phyloP scores from a whole-genome alignment of 2,329 filamentous ascomycete species.

The Pseudogymnoascus verrucosus region DNA sequence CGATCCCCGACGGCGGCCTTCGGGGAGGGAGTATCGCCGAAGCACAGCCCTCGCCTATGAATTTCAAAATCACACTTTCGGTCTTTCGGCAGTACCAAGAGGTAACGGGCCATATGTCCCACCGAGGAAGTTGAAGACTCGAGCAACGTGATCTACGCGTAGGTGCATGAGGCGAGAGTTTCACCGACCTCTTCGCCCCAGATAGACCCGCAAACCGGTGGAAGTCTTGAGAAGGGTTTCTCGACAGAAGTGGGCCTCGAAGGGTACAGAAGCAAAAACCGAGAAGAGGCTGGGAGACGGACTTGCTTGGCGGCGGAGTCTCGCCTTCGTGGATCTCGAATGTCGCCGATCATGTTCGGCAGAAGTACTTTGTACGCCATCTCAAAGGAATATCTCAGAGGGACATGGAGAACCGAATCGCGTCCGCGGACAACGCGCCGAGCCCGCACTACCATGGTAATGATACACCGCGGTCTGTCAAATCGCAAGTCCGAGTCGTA shows the following conservation, averaged over 20 bases:
- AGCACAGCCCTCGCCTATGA: constrained; percentile 3
- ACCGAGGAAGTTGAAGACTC: not conserved
- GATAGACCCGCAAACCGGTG: not conserved
- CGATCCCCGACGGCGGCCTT: not conserved
- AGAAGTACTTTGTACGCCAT: not conserved
- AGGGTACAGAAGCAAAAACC: constrained; percentile 4
- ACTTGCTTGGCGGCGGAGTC: not conserved
- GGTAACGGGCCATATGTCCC: not conserved
- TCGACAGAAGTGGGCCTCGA: not conserved
- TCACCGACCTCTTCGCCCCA: constrained; percentile 4
- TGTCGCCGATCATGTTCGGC: not conserved
- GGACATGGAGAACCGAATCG: not conserved
- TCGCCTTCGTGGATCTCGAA: not conserved
- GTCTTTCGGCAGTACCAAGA: not conserved
- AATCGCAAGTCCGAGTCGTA: not conserved
- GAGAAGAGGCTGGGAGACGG: not conserved
- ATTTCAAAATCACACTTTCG: constrained; percentile 1
- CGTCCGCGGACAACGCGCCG: not conserved
- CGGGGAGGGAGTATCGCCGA: not conserved
- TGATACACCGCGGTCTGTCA: not conserved
- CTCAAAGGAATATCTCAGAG: not conserved
- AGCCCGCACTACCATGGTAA: not conserved
- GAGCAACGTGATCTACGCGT: not conserved
- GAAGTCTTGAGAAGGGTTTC: not conserved
- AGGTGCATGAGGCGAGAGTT: not conserved